Evolutionary conservation across 2,329 filamentous ascomycete species (phyloP).

Genomic region (Blumeriella jaapii): DNA sequence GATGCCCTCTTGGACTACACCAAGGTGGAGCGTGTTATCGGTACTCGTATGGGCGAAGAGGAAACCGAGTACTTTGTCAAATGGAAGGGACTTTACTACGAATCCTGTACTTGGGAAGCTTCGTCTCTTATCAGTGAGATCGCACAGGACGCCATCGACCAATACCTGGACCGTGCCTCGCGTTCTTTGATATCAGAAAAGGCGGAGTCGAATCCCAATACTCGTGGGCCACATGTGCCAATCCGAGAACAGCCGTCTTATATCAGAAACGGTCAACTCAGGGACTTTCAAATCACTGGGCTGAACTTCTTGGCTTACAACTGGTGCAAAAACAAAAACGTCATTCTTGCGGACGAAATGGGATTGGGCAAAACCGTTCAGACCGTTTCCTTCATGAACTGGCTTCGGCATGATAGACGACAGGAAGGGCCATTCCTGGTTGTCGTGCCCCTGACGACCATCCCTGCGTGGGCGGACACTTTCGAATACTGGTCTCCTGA

Average conservation of each 20-base stretch:
- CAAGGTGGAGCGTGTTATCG: constrained; percentile 86
- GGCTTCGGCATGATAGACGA: constrained; percentile 78
- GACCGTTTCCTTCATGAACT: constrained; percentile 93
- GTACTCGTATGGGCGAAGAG: constrained; percentile 66
- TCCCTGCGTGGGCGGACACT: constrained; percentile 96
- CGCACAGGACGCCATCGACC: constrained; percentile 83
- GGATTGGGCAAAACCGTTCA: constrained; percentile 96
- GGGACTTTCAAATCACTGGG: constrained; percentile 87
- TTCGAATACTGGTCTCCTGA: constrained; percentile 96
- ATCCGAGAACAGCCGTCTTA: constrained; percentile 74
- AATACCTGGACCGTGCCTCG: constrained; percentile 73
- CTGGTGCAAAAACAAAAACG: constrained; percentile 88
- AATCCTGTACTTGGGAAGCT: constrained; percentile 88
- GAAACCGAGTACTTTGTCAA: constrained; percentile 88
- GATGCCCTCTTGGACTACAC: constrained; percentile 85
- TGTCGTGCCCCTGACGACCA: constrained; percentile 92
- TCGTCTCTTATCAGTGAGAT: constrained; percentile 63
- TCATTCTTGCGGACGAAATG: constrained; percentile 98
- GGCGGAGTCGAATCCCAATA: constrained; percentile 62
- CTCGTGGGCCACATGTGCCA: constrained; percentile 60
- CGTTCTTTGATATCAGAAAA: constrained; percentile 72
- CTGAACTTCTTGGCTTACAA: constrained; percentile 94
- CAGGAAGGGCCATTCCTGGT: constrained; percentile 95
- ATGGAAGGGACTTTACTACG: constrained; percentile 91
- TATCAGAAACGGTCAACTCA: constrained; percentile 71